Base-by-base conservation (phyloP, 2,329 filamentous ascomycete species). In the Pseudomassariella vexata region DNA sequence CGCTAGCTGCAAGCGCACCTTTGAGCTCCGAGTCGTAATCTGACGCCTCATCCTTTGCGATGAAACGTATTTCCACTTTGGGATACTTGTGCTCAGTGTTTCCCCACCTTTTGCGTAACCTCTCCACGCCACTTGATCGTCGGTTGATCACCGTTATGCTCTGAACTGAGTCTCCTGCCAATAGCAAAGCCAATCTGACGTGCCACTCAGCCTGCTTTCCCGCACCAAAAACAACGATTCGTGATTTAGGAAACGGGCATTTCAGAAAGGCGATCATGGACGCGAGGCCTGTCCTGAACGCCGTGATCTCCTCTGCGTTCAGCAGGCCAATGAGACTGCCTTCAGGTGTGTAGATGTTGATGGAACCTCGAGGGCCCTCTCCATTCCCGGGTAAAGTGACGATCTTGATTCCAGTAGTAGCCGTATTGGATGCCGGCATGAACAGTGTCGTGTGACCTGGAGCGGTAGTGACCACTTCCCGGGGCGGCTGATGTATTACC, bases 181-280 rank as follows among this genome's bases (percentile, higher is more conserved):
- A 62, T 3, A 79, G 60, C 3, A 85, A 55, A 0, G 79, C 76
- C 5, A 85, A 66, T 1, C 78, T 70, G 7, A 81, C 71, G 46
- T 85, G 81, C 81, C 81, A 86, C 47, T 81, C 75, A 1, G 81
- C 82, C 55, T 85, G 79, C 41, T 73, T 76, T 19, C 81, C 81
- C 0, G 79, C 79, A 2, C 82, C 81, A 44, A 85, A 85, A 19
- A 85, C 68, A 5, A 76, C 68, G 2, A 84, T 45, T 11, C 73
- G 18, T 5, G 19, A 16, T 19, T 32, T 38, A 5, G 12, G 12
- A 6, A n/a, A 10, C 14, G 20, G 24, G 55, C 11, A 72, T 65
- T 36, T 76, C 69, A 57, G 71, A 49, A 76, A 75, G 12, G 82
- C 66, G 44, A 82, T 64, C 35, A 80, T 73, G 9, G 73, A 71